A percentile compares a stretch with the other conserved stretches of the same genome.
Evolutionary conservation across 2,329 filamentous ascomycete genomes (phyloP).

Genomic region (Blastomyces parvus): DNA sequence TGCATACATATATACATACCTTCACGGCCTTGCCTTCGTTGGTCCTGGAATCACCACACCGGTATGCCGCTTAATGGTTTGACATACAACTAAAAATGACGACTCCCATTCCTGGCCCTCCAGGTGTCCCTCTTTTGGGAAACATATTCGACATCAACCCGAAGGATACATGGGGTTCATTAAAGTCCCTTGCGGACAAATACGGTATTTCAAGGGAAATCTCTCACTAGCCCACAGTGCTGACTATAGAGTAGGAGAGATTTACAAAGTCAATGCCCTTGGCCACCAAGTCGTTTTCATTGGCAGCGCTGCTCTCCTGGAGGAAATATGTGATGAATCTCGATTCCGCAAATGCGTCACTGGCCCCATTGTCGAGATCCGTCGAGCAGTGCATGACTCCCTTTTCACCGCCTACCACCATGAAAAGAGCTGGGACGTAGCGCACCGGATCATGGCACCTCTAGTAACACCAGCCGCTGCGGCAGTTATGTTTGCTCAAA

Average conservation of each 20-base stretch:
- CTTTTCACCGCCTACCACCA: conserved; percentile 51
- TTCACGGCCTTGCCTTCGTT: not conserved
- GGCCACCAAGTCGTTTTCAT: conserved; percentile 42
- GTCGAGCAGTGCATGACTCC: conserved; percentile 54
- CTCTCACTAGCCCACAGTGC: not conserved
- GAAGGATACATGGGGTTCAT: conserved; percentile 42
- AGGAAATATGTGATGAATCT: conserved; percentile 58
- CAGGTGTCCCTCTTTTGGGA: conserved; percentile 43
- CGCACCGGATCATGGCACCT: conserved; percentile 43
- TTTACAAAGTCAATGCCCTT: conserved; percentile 48
- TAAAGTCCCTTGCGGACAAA: conserved; percentile 41
- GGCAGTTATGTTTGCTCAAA: conserved; percentile 37
- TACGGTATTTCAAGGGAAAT: conserved; percentile 31
- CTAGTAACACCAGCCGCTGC: conserved; percentile 36
- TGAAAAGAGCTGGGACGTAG: conserved; percentile 54
- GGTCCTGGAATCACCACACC: not conserved
- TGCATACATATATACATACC: not conserved
- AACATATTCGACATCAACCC: conserved; percentile 45
- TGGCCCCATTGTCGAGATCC: conserved; percentile 45
- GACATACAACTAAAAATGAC: conserved; percentile 27
- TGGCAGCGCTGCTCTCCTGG: conserved; percentile 47
- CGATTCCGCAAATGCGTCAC: conserved; percentile 50
- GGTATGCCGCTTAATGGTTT: not conserved
- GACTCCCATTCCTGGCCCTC: conserved; percentile 43
- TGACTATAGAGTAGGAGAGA: conserved; percentile 39